A percentile compares a stretch with the other conserved stretches of the same genome.
phyloP scores from a whole-genome alignment of 768 basidiomycete genomes.

The Ramaria rubella region DNA sequence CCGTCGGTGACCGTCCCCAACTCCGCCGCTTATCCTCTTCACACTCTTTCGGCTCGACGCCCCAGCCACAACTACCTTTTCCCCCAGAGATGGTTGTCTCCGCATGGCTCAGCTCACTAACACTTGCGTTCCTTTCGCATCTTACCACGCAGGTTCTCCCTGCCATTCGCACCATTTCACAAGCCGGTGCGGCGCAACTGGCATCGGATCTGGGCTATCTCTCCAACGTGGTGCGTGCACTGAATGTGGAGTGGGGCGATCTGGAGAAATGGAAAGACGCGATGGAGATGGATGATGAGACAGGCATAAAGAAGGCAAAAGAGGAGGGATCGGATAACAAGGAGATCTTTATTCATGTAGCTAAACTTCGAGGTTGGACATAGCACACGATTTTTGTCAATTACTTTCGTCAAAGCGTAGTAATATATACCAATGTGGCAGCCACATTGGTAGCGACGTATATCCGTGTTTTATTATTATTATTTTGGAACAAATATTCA shows the following conservation, averaged over 20 bases:
- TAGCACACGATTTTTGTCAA: background rate
- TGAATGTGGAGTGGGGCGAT: constrained; percentile 81
- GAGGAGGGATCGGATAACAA: constrained; percentile 1
- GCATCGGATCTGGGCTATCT: constrained; percentile 84
- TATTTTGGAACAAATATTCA: too few relatives aligned
- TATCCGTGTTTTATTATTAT: too few relatives aligned
- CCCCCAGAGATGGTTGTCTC: constrained; percentile 79
- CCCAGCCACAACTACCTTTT: constrained; percentile 23
- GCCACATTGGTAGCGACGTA: too few relatives aligned
- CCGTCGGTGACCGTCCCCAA: constrained; percentile 17
- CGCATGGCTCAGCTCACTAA: constrained; percentile 90
- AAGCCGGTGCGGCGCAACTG: constrained; percentile 74
- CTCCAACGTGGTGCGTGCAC: constrained; percentile 80
- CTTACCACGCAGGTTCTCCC: constrained; percentile 69
- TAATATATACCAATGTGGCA: background rate
- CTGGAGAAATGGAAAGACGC: constrained; percentile 75
- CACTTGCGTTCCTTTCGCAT: constrained; percentile 68
- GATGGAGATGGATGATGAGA: constrained; percentile 52
- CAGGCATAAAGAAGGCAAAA: constrained; percentile 4
- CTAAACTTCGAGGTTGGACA: constrained; percentile 17
- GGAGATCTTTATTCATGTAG: constrained; percentile 13
- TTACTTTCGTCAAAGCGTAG: background rate
- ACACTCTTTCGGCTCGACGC: constrained; percentile 25
- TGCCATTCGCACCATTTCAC: constrained; percentile 53
- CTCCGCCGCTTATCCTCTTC: constrained; percentile 36